Evolutionary conservation across 495 filamentous ascomycete species (phyloP).

Genomic region (Cryomyces antarcticus): DNA sequence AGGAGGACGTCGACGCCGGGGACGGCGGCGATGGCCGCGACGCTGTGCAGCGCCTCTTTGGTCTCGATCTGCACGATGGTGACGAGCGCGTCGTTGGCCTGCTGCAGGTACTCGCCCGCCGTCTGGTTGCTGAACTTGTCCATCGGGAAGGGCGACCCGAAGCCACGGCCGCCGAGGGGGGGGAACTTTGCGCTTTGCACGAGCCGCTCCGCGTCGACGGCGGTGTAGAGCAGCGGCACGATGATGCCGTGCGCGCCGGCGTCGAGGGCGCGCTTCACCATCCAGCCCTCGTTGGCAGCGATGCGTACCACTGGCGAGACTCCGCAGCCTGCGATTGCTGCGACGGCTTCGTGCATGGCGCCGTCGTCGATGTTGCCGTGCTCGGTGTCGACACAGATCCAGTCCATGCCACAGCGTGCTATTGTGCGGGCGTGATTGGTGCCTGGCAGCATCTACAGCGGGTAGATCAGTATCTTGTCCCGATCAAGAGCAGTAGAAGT

Average conservation of each 20-base stretch:
- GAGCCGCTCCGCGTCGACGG: constrained; percentile 16
- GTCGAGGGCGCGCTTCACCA: constrained; percentile 24
- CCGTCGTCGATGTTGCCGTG: constrained; percentile 67
- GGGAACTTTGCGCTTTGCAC: constrained; percentile 21
- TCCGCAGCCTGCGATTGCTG: constrained; percentile 22
- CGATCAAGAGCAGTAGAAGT: neutral
- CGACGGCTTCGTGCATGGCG: constrained; percentile 68
- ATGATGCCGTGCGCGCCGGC: constrained; percentile 23
- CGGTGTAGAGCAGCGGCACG: constrained; percentile 19
- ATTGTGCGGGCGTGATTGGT: constrained; percentile 47
- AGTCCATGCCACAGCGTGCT: constrained; percentile 47
- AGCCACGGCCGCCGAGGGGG: constrained; percentile 16
- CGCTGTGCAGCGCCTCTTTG: constrained; percentile 42
- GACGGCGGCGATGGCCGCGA: constrained; percentile 52
- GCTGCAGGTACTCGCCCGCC: constrained; percentile 44
- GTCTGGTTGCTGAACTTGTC: constrained; percentile 34
- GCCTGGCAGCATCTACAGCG: constrained; percentile 48
- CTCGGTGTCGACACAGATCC: constrained; percentile 57
- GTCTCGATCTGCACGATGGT: constrained; percentile 76
- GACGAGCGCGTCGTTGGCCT: constrained; percentile 50
- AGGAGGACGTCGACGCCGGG: constrained; percentile 56
- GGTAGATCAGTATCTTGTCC: constrained; percentile 11
- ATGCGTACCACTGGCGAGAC: constrained; percentile 21
- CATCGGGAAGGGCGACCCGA: constrained; percentile 27
- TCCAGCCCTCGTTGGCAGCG: constrained; percentile 21